A percentile compares a stretch with the other conserved stretches of the same genome.
Evolutionary conservation across 768 basidiomycete species (phyloP).

Genomic region (Lactarius sanguifluus): DNA sequence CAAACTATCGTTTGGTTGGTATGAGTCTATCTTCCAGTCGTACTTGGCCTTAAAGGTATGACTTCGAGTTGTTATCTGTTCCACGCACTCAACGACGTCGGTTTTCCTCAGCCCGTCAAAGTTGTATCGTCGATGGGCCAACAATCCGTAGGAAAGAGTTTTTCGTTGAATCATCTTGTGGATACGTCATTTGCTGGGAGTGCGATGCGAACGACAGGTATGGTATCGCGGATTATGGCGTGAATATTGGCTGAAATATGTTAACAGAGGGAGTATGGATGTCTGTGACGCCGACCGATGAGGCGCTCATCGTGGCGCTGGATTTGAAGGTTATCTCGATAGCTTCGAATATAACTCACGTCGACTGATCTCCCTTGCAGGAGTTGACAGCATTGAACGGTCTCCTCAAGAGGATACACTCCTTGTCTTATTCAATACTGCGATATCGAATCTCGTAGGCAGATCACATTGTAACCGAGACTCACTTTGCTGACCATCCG

Average conservation of each 20-base stretch:
- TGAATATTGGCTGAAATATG: not conserved
- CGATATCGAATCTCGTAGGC: conserved; percentile 58
- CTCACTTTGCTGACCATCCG: not conserved
- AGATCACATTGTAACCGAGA: not conserved
- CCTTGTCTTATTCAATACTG: conserved; percentile 63
- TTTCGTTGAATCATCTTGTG: conserved; percentile 55
- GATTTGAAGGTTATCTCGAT: conserved; percentile 53
- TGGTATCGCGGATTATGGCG: too few relatives aligned
- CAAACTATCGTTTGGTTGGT: conserved; percentile 59
- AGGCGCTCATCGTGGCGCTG: conserved; percentile 54
- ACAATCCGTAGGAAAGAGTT: conserved; percentile 65
- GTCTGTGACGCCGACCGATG: conserved; percentile 61
- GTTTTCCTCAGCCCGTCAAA: conserved; percentile 48
- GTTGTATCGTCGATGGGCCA: conserved; percentile 71
- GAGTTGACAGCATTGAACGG: conserved; percentile 64
- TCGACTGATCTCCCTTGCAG: conserved; percentile 32
- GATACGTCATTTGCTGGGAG: conserved; percentile 67
- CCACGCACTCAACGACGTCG: not conserved
- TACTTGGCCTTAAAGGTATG: conserved; percentile 59
- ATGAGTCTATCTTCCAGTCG: conserved; percentile 61
- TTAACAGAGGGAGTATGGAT: conserved; percentile 59
- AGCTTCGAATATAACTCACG: too few relatives aligned
- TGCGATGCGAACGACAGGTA: conserved; percentile 60
- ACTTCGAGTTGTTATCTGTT: too few relatives aligned
- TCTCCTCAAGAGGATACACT: conserved; percentile 64